A percentile compares a stretch with the other conserved stretches of the same genome.
Evolutionary conservation across 176 grass and related monocot species (phyloP).

Genomic region (Oryza glumipatula): DNA sequence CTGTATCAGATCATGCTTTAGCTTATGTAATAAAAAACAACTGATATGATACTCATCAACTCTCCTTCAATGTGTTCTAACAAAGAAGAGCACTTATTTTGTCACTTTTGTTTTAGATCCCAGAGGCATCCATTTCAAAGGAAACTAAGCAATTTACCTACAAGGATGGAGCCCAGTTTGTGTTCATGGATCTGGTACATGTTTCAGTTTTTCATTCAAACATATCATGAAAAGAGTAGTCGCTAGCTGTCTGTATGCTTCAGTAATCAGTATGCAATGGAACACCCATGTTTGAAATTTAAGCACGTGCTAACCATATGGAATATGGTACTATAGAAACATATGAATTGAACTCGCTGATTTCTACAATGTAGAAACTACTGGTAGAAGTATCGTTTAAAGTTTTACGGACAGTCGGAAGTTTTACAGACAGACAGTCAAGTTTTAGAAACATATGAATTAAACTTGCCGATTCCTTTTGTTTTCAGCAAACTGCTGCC

Average conservation of each 20-base stretch:
- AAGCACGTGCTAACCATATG: not conserved
- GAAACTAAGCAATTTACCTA: constrained; percentile 96
- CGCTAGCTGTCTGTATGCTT: not conserved
- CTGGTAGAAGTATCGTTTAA: not conserved
- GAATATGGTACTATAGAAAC: not conserved
- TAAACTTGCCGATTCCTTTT: not conserved
- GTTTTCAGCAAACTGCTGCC: not conserved
- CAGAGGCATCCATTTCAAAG: constrained; percentile 85
- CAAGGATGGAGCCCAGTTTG: constrained; percentile 81
- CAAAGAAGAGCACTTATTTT: constrained; percentile 4
- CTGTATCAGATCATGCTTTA: not conserved
- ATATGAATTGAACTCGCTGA: not conserved
- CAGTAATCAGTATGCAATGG: not conserved
- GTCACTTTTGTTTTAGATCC: constrained; percentile 52
- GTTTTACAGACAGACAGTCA: too few species aligned
- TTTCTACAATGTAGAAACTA: constrained; percentile 17
- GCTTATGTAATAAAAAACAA: not conserved
- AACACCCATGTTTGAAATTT: not conserved
- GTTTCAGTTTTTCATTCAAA: not conserved
- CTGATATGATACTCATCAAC: not conserved
- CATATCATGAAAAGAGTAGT: not conserved
- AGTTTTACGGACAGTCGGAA: not conserved
- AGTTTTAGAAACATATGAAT: too few species aligned
- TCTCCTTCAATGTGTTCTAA: not conserved
- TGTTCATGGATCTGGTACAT: constrained; percentile 96